A percentile compares a stretch with the other conserved stretches of the same genome.
Evolutionary conservation across 768 basidiomycete species (phyloP).

Genomic region (Hydnomerulius pinastri): DNA sequence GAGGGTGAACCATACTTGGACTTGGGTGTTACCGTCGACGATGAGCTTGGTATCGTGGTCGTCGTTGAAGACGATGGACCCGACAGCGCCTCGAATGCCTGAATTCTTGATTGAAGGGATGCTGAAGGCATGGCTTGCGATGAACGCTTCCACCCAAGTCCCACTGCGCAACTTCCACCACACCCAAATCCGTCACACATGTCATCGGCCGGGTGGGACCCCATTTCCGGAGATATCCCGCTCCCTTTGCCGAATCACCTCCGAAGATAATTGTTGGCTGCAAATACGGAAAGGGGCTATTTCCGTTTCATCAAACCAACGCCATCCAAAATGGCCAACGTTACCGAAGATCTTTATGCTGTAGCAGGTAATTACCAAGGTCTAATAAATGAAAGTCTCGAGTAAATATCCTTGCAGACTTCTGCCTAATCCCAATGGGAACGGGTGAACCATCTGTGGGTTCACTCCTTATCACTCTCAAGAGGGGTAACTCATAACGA

Average conservation of each 20-base stretch:
- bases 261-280: too few relatives aligned
- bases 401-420: constrained; percentile 50
- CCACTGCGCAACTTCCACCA: not conserved
- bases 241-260: not conserved
- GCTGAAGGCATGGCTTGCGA: constrained; percentile 41
- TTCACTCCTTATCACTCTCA: constrained; percentile 7
- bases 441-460: constrained; percentile 70
- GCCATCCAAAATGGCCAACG: constrained; percentile 21
- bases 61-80: constrained; percentile 23
- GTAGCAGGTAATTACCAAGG: constrained; percentile 57
- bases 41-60: constrained; percentile 18
- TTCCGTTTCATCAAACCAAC: not conserved
- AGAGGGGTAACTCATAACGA: constrained; percentile 12
- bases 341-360: constrained; percentile 60
- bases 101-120: constrained; percentile 58
- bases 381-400: not conserved
- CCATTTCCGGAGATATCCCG: not conserved
- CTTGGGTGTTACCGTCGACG: constrained; percentile 7
- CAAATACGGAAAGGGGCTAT: not conserved
- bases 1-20: constrained; percentile 5
- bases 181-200: not conserved
- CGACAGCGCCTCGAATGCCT: constrained; percentile 62
- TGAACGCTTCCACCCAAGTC: too few relatives aligned
- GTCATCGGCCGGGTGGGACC: not conserved
- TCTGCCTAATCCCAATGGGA: constrained; percentile 88